Base-by-base conservation (phyloP, 192 early-diverging fungal species). In the Cetraspora pellucida region DNA sequence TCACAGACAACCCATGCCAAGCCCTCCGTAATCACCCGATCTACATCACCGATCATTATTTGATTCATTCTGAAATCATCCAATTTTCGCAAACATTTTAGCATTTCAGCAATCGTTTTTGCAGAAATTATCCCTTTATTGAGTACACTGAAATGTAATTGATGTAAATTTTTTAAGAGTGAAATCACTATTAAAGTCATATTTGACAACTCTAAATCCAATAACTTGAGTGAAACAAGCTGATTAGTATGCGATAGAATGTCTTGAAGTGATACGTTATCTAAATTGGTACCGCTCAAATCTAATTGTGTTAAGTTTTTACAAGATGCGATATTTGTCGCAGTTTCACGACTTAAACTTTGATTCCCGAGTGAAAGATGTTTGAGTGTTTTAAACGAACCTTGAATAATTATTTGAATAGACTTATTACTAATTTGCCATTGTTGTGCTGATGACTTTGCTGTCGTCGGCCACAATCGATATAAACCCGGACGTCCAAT, bases 61-160 rank as follows among this genome's bases (percentile, higher is more conserved):
- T 70, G 68, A 25, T 70, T 70, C 68, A 70, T 47, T 25, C 68
- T 70, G 50, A 70, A 70, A 31, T 70, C 46, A 27, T 70, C 10
- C 13, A 70, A 70, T 49, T 70, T 70, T 17, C 5, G 13, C 17
- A 70, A 70, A 27, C 49, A 27, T 27, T 52, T 70, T 30, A 70
- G 16, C 46, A 27, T 70, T n/a, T 21, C 49, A 2, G 68, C 17
- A 31, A 70, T 28, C 17, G 68, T 13, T 47, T 50, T 52, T 25
- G 49, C 3, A 0, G 21, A 14, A 27, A 52, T 19, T 10, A 13
- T 70, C n/a, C 3, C 19, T 70, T 27, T 70, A 3, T 70, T 30
- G 14, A 27, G 11, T 70, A 27, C 68, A 25, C 68, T 70, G 14
- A 70, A 17, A 31, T 70, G 68, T 50, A 70, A 52, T 52, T 31